Evolutionary conservation across 1,284 basidiomycete species (phyloP), one percentile per base, ranked within the genome.

Genomic region (Heterobasidion parviporum): DNA sequence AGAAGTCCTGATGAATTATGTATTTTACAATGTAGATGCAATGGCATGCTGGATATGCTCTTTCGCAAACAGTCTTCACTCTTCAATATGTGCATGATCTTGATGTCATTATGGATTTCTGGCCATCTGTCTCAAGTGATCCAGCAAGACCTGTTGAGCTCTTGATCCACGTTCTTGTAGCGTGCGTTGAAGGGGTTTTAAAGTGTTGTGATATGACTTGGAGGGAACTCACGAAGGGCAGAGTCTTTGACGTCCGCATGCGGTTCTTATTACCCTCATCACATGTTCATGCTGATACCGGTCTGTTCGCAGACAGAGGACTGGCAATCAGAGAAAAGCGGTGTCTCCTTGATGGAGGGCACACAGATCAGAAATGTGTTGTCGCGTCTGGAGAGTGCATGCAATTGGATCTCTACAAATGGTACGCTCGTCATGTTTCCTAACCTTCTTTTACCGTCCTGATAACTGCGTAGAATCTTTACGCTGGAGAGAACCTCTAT

Each of bases 11-110:
- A 54, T 16, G 44, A 43, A 63, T 57, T 57, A 64, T 61, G 52
- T 61, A 60, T 64, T 32, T 64, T 53, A 43, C 49, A 57, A 53
- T 52, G 45, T 53, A 96, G 92, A 87, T 91, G 73, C 83, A 88
- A 63, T 97, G 92, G 87, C 92, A 94, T 66, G 72, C 79, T 6
- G 94, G 94, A 41, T 87, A 87, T 61, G 84, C 87, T 4, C 80
- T 98, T 15, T 82, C 89, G 0, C 93, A 95, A 67, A 92, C 92
- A 0, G 81, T 98, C 26, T 91, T 83, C 69, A 93, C 92, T 1
- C 79, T 88, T 58, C 78, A 89, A 38, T 89, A 93, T 64, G 80
- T 89, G 44, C 92, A 94, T 63, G 75, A 81, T 41, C 67, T 92
- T 36, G 69, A 76, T 16, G 78, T 87, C 53, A 79, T 85, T 61